A percentile compares a stretch with the other conserved stretches of the same genome.
Conservation (phyloP, 2,329 filamentous ascomycete genomes). For the Coniella lustricola region DNA sequence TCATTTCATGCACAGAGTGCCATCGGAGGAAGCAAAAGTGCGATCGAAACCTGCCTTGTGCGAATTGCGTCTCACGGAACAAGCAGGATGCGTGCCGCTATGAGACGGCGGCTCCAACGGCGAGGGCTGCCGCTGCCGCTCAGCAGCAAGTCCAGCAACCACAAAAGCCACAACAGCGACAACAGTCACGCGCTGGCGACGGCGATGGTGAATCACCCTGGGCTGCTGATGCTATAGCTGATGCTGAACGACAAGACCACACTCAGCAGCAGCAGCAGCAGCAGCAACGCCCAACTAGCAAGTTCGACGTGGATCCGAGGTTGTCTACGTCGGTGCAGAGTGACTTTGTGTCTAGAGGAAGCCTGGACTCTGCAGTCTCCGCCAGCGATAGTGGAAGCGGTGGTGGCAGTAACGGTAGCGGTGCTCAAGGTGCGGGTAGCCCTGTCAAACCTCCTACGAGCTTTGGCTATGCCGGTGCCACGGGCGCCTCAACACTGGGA, state of each 20-base stretch:
- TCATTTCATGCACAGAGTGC: conserved; percentile 59
- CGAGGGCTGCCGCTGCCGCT: conserved; percentile 23
- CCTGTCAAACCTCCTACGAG: conserved; percentile 29
- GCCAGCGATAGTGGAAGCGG: too few species aligned
- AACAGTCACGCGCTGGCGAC: too few species aligned
- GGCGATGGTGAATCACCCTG: conserved; percentile 4
- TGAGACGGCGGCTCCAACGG: conserved; percentile 42
- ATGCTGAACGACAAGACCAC: not conserved
- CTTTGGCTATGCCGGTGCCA: conserved; percentile 46
- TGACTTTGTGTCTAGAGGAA: not conserved
- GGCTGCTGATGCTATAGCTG: not conserved
- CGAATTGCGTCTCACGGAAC: conserved; percentile 51
- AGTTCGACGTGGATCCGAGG: not conserved
- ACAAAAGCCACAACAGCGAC: conserved; percentile 16
- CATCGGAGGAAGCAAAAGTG: conserved; percentile 60
- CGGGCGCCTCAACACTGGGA: conserved; percentile 44
- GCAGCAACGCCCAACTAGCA: conserved; percentile 13
- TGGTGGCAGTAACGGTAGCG: too few species aligned
- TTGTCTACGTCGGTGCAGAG: not conserved
- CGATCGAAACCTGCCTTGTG: conserved; percentile 52
- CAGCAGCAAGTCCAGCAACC: conserved; percentile 16
- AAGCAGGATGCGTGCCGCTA: conserved; percentile 51
- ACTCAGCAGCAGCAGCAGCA: too few species aligned
- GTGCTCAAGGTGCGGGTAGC: conserved; percentile 21
- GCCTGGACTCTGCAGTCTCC: not conserved